These are phyloP conservation scores for Clarireedia homoeocarpa DNA, from an alignment of 2,329 filamentous ascomycete genomes.

Conservation along the genomic window DNA sequence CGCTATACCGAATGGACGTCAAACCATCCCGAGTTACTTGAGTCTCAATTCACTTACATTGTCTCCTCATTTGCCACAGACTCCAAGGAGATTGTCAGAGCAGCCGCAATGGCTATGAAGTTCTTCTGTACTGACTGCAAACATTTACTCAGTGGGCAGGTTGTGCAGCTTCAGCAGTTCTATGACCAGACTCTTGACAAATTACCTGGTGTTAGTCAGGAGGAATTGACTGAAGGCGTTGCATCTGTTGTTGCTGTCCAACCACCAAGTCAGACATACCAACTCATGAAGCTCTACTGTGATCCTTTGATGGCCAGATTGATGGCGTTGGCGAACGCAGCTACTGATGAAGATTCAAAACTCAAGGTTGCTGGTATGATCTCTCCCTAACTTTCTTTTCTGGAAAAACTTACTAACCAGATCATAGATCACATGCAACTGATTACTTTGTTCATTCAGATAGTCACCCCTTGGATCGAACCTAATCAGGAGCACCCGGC, in stretches of 20 bases:
- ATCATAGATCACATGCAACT: constrained; percentile 74
- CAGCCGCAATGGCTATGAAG: constrained; percentile 88
- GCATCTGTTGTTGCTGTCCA: constrained; percentile 86
- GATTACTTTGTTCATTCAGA: constrained; percentile 82
- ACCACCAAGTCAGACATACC: constrained; percentile 70
- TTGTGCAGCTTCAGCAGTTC: constrained; percentile 81
- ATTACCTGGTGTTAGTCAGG: constrained; percentile 77
- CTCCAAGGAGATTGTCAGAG: constrained; percentile 84
- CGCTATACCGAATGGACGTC: constrained; percentile 98
- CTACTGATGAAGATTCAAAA: constrained; percentile 74
- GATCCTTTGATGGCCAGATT: constrained; percentile 81
- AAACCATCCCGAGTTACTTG: constrained; percentile 83
- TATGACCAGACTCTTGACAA: constrained; percentile 86
- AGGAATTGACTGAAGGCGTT: constrained; percentile 94
- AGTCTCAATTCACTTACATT: constrained; percentile 91
- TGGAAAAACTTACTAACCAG: background rate
- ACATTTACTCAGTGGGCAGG: constrained; percentile 73
- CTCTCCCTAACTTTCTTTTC: background rate
- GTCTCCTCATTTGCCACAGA: constrained; percentile 84
- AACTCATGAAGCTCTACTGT: constrained; percentile 83
- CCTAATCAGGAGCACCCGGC: constrained; percentile 73
- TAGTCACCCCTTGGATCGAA: constrained; percentile 65
- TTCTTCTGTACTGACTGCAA: constrained; percentile 97
- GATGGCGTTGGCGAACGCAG: constrained; percentile 79
- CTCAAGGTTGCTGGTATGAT: constrained; percentile 70